These are phyloP conservation scores for Schoenoplectus tabernaemontani DNA, from an alignment of 202 grass and related monocot genomes.

Conservation along the genomic window DNA sequence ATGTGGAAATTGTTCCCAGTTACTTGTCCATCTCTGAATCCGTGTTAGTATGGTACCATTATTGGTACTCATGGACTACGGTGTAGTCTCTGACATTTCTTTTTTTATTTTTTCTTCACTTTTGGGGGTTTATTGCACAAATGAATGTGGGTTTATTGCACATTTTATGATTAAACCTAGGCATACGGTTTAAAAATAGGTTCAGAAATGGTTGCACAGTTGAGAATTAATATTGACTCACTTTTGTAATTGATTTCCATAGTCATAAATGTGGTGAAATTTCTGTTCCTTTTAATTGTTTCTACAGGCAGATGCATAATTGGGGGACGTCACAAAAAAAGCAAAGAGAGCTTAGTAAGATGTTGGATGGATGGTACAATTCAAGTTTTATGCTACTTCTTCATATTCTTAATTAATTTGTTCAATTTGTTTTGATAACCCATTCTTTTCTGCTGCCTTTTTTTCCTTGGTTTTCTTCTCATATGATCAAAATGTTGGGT, in stretches of 20 bases:
- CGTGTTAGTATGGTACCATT: not conserved
- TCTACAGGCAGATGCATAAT: constrained; percentile 74
- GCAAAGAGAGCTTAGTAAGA: constrained; percentile 81
- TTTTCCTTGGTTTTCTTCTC: not conserved
- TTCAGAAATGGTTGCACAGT: not conserved
- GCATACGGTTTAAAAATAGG: not conserved
- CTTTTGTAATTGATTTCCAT: not conserved
- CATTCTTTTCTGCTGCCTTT: not conserved
- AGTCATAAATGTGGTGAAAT: not conserved
- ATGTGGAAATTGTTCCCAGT: not conserved
- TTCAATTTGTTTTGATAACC: not conserved
- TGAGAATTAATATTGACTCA: not conserved
- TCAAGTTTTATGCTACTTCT: constrained; percentile 10
- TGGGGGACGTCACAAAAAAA: constrained; percentile 82
- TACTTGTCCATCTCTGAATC: not conserved
- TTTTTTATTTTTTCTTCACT: not conserved
- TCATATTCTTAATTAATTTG: not conserved
- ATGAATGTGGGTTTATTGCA: not conserved
- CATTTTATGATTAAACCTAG: not conserved
- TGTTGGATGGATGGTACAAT: constrained; percentile 96
- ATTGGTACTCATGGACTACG: not conserved
- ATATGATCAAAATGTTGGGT: too few relatives aligned
- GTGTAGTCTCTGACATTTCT: not conserved
- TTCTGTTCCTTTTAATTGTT: constrained; percentile 22
- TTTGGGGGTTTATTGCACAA: not conserved